Conservation (phyloP, 202 grass and related monocot species). For the Carex sylvatica region DNA sequence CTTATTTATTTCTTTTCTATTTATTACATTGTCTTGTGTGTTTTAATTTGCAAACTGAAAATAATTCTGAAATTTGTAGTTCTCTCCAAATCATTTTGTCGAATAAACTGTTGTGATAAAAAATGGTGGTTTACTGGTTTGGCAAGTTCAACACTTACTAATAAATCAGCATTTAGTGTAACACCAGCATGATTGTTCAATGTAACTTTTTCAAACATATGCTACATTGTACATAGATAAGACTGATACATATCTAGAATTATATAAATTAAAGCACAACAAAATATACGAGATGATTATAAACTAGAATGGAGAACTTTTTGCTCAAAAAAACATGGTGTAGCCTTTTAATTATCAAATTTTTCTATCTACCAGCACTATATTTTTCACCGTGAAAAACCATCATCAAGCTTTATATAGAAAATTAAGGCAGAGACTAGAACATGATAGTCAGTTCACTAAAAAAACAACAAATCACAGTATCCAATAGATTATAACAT, state of each 20-base stretch:
- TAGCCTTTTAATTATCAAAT: not conserved
- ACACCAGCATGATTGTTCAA: not conserved
- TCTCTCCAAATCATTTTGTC: not conserved
- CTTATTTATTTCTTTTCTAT: not conserved
- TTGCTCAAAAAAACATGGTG: not conserved
- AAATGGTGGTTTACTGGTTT: too few relatives aligned
- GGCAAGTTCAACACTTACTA: not conserved
- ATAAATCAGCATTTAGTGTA: not conserved
- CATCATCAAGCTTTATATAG: not conserved
- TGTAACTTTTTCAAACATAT: not conserved
- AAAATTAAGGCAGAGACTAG: not conserved
- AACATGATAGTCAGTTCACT: not conserved
- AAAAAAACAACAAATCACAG: not conserved
- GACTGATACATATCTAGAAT: not conserved
- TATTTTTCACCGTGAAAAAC: not conserved
- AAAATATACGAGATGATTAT: not conserved
- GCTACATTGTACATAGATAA: not conserved
- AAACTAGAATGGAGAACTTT: not conserved
- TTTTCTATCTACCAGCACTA: too few relatives aligned
- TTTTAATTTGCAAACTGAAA: not conserved
- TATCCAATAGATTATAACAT: not conserved
- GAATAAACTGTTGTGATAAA: not conserved
- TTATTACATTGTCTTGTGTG: not conserved
- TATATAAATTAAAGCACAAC: not conserved
- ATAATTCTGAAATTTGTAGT: not conserved